Evolutionary conservation across 129 eudicot species (phyloP).

Genomic region (Smallanthus sonchifolius): DNA sequence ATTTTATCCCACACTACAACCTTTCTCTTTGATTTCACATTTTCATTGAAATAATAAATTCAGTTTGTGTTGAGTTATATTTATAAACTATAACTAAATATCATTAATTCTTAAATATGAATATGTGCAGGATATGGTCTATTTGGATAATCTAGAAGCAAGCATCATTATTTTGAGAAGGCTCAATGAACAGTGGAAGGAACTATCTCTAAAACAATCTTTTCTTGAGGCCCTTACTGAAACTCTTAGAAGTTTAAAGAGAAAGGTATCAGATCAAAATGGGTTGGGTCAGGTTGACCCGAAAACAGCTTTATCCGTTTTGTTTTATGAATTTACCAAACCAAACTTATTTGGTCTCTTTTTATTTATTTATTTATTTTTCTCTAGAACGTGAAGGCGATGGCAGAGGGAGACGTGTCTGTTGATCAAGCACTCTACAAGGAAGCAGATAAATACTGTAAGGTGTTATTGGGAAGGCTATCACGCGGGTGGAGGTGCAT

Average conservation of each 20-base stretch:
- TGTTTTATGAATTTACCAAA: not conserved
- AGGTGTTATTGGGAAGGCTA: slow-evolving; percentile 50
- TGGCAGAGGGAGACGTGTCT: slow-evolving; percentile 42
- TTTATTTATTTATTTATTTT: not conserved
- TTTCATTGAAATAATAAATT: not conserved
- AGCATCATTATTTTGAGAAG: slow-evolving; percentile 57
- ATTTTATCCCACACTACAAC: not conserved
- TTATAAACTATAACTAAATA: not conserved
- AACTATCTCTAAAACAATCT: slow-evolving; percentile 48
- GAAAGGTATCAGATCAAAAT: slow-evolving; percentile 36
- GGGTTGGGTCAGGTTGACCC: not conserved
- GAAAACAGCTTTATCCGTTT: not conserved
- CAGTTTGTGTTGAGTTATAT: not conserved
- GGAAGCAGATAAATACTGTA: slow-evolving; percentile 76
- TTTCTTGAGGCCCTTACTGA: slow-evolving; percentile 48
- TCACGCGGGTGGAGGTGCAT: slow-evolving; percentile 60
- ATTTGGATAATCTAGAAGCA: slow-evolving; percentile 60
- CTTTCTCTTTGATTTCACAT: not conserved
- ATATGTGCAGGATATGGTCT: slow-evolving; percentile 54
- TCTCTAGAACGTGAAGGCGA: slow-evolving; percentile 63
- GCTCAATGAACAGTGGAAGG: slow-evolving; percentile 65
- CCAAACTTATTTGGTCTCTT: not conserved
- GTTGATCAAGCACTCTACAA: slow-evolving; percentile 39
- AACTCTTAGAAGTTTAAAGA: slow-evolving; percentile 66
- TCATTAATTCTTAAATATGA: not conserved